Evolutionary conservation across 2,329 filamentous ascomycete species (phyloP), one percentile per base, ranked within the genome.

Genomic region (Sporothrix mexicana): DNA sequence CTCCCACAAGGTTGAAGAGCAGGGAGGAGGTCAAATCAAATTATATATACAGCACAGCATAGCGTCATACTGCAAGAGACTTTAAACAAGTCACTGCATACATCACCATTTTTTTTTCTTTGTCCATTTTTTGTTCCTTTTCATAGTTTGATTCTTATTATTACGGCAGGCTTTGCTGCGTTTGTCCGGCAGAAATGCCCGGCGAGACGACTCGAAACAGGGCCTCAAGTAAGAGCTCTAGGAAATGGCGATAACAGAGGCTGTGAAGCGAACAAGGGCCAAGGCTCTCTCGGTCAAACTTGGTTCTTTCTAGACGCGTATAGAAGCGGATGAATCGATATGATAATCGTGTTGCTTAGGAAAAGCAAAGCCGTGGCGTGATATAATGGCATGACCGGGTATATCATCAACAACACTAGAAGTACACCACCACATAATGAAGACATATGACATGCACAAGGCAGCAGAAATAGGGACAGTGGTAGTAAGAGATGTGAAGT

Each of bases 131-230:
- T 15, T 53, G 55, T 53, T 25, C n/a, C 17, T 15, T 62, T 69
- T 43, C 9, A 51, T 36, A 43, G 20, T 49, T 64, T 51, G 30
- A 20, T 62, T n/a, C 25, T 57, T 43, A 49, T 61, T 36, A 67
- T 10, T 9, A 55, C 12, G 36, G 62, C 61, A 45, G 41, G 20
- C 57, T 36, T 57, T 70, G 23, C 36, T 69, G 66, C 69, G 30
- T 61, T 59, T 70, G 23, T 49, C 69, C 69, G 41, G 53, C 69
- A 36, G 30, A 25, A 23, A 69, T 69, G 55, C 69, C 55, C 43
- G 51, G 49, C 36, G 53, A 57, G 25, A 45, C 23, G 10, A 23
- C 30, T 53, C 7, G 47, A 20, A 23, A 43, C 17, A 49, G 43
- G 41, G 51, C n/a, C 17, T 36, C 20, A 23, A 43, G 49, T n/a